Evolutionary conservation across 495 filamentous ascomycete genomes (phyloP).

Genomic region (Melanomma pulvis-pyrius): DNA sequence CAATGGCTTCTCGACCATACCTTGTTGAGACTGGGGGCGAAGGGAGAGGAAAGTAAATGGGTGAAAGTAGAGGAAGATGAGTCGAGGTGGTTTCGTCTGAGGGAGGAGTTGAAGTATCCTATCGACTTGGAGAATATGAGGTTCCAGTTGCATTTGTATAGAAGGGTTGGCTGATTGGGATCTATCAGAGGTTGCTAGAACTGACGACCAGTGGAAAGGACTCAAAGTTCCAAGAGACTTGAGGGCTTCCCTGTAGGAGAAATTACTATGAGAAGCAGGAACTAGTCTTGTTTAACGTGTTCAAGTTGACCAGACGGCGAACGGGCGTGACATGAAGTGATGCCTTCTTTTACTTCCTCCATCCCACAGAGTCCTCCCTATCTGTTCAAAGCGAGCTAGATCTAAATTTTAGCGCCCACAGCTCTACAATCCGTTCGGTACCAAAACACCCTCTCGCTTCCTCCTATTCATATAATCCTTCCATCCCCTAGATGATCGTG

Average conservation of each 20-base stretch:
- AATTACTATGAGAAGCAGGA: no score
- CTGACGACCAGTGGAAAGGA: no score
- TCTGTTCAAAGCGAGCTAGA: no score
- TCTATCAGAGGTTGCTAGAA: background rate
- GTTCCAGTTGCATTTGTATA: conserved; percentile 85
- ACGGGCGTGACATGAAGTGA: no score
- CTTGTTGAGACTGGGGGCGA: conserved; percentile 52
- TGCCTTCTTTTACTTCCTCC: no score
- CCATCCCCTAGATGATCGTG: background rate
- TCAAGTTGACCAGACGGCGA: no score
- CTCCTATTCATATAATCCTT: background rate
- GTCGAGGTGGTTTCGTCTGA: conserved; percentile 81
- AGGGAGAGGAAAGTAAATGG: conserved; percentile 54
- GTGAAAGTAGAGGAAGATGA: conserved; percentile 71
- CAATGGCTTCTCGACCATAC: conserved; percentile 87
- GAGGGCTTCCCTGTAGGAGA: no score
- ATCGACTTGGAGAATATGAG: conserved; percentile 91
- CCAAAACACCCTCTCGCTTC: background rate
- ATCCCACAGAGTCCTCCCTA: no score
- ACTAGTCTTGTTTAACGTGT: no score
- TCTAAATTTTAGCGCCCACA: background rate
- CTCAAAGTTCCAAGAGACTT: no score
- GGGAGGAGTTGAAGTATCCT: conserved; percentile 70
- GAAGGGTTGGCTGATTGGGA: conserved; percentile 19
- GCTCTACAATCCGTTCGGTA: background rate